Conservation (phyloP, 495 filamentous ascomycete species). For the Apodospora peruviana region DNA sequence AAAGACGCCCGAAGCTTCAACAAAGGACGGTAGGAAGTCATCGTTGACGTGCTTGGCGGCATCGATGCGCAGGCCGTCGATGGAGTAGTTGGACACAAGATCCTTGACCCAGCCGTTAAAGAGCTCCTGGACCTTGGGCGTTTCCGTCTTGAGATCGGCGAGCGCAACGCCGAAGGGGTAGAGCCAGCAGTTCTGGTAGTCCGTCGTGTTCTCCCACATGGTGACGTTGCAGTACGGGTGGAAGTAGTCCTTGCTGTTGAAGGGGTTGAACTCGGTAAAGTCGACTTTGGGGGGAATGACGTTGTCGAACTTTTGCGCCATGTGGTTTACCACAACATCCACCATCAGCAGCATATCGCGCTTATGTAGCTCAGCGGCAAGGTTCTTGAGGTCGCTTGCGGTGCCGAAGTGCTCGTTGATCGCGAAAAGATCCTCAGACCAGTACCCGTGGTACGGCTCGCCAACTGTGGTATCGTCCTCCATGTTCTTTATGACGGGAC, state of each 20-base stretch:
- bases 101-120: conserved; percentile 60
- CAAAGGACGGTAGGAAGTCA: conserved; percentile 61
- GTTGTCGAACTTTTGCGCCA: conserved; percentile 50
- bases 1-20: conserved; percentile 64
- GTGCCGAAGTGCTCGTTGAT: conserved; percentile 65
- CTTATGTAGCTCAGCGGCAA: conserved; percentile 55
- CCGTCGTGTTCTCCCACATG: conserved; percentile 51
- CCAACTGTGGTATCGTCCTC: conserved; percentile 44
- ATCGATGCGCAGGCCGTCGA: conserved; percentile 77
- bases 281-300: conserved; percentile 49
- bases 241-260: conserved; percentile 61
- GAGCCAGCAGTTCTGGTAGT: conserved; percentile 57
- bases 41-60: conserved; percentile 68
- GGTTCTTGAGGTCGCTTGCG: conserved; percentile 54
- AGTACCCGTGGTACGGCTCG: conserved; percentile 70
- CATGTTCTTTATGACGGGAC: conserved; percentile 62
- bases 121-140: conserved; percentile 43
- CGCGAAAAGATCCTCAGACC: conserved; percentile 60
- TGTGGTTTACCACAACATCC: conserved; percentile 74
- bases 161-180: conserved; percentile 51
- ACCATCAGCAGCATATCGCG: conserved; percentile 72
- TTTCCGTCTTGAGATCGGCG: conserved; percentile 65
- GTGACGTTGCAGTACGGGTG: conserved; percentile 62
- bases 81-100: conserved; percentile 64
- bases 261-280: conserved; percentile 60